phyloP scores from a whole-genome alignment of 83 land plant genomes.

The Thuja plicata region DNA sequence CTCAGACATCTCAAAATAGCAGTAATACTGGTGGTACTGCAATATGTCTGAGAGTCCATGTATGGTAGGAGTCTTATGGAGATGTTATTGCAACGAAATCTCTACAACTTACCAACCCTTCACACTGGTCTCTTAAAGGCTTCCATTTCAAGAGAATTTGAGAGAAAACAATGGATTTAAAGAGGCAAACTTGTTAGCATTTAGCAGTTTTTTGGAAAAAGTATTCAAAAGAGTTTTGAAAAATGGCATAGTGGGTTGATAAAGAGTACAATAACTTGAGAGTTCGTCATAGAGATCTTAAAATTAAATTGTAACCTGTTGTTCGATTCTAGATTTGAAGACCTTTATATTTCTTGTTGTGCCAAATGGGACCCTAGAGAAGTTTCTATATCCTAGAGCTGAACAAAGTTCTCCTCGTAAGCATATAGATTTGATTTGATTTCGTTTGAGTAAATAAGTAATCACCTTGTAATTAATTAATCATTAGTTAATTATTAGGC shows the following conservation, averaged over 20 bases:
- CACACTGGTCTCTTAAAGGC: not conserved
- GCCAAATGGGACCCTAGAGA: not conserved
- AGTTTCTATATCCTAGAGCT: not conserved
- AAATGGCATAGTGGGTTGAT: not conserved
- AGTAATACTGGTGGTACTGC: not conserved
- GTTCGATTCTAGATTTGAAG: not conserved
- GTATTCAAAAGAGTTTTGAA: not conserved
- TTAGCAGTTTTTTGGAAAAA: not conserved
- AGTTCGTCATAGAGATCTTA: not conserved
- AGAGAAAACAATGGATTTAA: not conserved
- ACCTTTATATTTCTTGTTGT: not conserved
- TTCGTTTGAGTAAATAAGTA: not conserved
- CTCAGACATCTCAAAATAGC: not conserved
- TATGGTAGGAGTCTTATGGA: not conserved
- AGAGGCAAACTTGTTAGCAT: not conserved
- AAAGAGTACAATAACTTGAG: not conserved
- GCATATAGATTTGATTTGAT: not conserved
- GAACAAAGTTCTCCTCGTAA: not conserved
- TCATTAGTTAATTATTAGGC: too few relatives aligned
- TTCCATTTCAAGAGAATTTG: not conserved
- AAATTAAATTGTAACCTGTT: not conserved
- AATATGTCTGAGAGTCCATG: not conserved
- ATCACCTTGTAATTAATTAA: too few relatives aligned
- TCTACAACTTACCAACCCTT: not conserved
- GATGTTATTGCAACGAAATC: not conserved